Conservation (phyloP, 2,329 filamentous ascomycete species). For the Fusarium domesticum region DNA sequence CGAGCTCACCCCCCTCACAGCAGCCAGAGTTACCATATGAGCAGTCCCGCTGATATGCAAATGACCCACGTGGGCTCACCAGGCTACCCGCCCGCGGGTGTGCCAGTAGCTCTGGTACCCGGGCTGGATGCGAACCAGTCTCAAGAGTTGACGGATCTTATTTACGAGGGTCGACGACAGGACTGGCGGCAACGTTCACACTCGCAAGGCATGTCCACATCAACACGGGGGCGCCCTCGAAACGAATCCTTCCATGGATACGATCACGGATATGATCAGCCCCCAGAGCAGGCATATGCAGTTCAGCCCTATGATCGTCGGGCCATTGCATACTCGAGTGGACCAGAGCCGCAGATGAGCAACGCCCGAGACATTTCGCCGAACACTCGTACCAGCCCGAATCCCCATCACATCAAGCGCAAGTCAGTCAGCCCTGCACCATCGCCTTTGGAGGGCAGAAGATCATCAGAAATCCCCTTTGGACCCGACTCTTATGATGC, state of each 20-base stretch:
- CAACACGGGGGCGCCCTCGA: conserved; percentile 40
- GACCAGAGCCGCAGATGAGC: conserved; percentile 26
- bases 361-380: conserved; percentile 37
- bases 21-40: conserved; percentile 32
- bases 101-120: conserved; percentile 59
- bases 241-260: conserved; percentile 28
- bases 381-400: conserved; percentile 38
- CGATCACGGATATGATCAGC: conserved; percentile 25
- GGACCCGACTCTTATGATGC: conserved; percentile 73
- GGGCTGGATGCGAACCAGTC: conserved; percentile 56
- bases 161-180: conserved; percentile 52
- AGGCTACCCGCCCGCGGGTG: conserved; percentile 43
- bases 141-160: conserved; percentile 56
- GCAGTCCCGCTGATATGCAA: conserved; percentile 38
- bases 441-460: conserved; percentile 45
- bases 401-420: conserved; percentile 55
- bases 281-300: conserved; percentile 31
- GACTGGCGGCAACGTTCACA: conserved; percentile 45
- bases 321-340: conserved; percentile 39
- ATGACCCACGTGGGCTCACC: conserved; percentile 31
- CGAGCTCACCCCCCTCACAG: conserved; percentile 31
- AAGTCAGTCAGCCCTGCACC: conserved; percentile 75
- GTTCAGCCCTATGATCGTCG: conserved; percentile 46
- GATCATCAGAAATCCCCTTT: conserved; percentile 64
- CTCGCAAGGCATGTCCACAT: conserved; percentile 38